Percentiles rank a stretch among this genome's conserved stretches.
Conservation (phyloP, 768 basidiomycete genomes). For the Porpolomopsis calyptriformis region DNA sequence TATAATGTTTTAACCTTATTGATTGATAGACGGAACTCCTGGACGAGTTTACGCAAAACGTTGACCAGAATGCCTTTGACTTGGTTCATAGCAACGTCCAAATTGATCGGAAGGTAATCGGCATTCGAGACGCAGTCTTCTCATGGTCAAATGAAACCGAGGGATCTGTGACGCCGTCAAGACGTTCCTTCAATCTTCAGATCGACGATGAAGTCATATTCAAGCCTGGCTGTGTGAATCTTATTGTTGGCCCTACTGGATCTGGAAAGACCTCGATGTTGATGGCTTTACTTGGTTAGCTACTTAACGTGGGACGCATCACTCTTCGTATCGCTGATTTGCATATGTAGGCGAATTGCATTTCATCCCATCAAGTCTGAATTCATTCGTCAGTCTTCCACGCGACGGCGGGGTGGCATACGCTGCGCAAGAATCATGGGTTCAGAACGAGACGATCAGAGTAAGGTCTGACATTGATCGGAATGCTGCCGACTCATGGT, state of each 20-base stretch:
- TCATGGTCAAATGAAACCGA: constrained; percentile 38
- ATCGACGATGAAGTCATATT: constrained; percentile 48
- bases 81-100: constrained; percentile 6
- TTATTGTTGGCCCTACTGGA: constrained; percentile 50
- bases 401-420: constrained; percentile 66
- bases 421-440: constrained; percentile 80
- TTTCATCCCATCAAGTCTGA: constrained; percentile 37
- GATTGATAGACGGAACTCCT: constrained; percentile 35
- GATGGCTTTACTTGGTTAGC: constrained; percentile 15
- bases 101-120: constrained; percentile 26
- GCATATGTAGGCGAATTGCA: constrained; percentile 49
- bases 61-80: too few relatives aligned
- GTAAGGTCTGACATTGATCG: constrained; percentile 19
- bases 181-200: constrained; percentile 38
- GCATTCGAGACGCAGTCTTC: constrained; percentile 45
- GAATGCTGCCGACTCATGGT: not conserved
- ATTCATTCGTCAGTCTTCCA: constrained; percentile 63
- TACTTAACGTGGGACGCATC: too few relatives aligned
- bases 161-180: constrained; percentile 30
- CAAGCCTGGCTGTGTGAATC: constrained; percentile 40
- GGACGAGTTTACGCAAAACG: constrained; percentile 26
- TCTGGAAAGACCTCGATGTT: constrained; percentile 48
- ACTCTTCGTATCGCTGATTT: not conserved
- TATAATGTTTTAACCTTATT: not conserved
- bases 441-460: constrained; percentile 68